Evolutionary conservation across 1,284 basidiomycete genomes (phyloP), one percentile per base, ranked within the genome.

Genomic region (Melampsora americana): DNA sequence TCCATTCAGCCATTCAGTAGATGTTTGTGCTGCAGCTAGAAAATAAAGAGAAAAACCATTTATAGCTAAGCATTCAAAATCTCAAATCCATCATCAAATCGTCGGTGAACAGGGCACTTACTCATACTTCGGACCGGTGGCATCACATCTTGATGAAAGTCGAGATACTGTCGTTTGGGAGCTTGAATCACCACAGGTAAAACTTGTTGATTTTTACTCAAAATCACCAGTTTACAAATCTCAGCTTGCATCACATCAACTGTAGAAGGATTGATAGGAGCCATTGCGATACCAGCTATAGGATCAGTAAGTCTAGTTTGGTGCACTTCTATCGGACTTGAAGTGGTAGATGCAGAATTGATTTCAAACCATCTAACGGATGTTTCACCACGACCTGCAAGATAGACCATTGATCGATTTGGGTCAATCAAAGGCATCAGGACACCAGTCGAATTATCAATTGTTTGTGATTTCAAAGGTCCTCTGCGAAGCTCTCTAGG

Each of bases 191-290:
- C 78, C 0, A 85, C 77, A 0, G 85, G 84, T 1, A 85, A 30
- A 56, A 85, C 77, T 5, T 83, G 82, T 9, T 82, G 81, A 78
- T 83, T 83, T 76, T 82, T 83, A 75, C 83, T 81, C 62, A 83
- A 80, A 0, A 85, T 61, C n/a, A 84, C 77, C 20, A 85, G 64
- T 18, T 79, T 83, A 11, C 82, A 83, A 53, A 86, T 82, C 79
- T 85, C 83, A 0, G 84, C 84, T 69, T 83, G 79, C 84, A 85
- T 85, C 26, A 85, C 83, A 26, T 83, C 81, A 14, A 85, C 77
- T 5, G 78, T 79, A 0, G 78, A 78, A 64, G 81, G 80, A 69
- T 83, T 80, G 0, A 81, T 80, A 0, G 83, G 80, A 0, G 83
- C 80, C 16, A 84, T 74, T 0, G 82, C 81, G 14, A 80, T 79